These are phyloP conservation scores for Geotrichum siamense DNA, from an alignment of 1,139 yeast genomes.

Conservation along the genomic window DNA sequence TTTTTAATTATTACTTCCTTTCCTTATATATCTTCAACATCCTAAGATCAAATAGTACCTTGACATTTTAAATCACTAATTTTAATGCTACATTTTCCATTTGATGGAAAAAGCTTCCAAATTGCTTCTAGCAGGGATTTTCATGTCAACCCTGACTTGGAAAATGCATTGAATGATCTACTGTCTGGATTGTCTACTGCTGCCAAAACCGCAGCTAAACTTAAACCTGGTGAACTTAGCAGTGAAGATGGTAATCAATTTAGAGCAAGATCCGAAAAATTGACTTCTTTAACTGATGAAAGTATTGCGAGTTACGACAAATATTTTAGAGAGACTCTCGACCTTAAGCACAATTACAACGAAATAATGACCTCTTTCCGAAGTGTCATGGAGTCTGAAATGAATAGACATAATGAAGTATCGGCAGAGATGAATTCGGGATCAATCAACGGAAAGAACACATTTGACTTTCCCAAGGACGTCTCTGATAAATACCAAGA, in stretches of 20 bases:
- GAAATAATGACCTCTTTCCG: background rate
- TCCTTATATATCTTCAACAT: background rate
- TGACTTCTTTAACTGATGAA: background rate
- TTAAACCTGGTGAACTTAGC: background rate
- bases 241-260: background rate
- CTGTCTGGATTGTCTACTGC: background rate
- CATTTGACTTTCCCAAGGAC: constrained; percentile 1
- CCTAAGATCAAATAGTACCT: no score
- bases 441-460: no score
- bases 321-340: constrained; percentile 21
- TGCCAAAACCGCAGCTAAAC: background rate
- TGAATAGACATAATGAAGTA: background rate
- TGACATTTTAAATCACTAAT: background rate
- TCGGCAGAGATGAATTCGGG: background rate
- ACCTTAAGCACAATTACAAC: constrained; percentile 6
- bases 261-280: background rate
- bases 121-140: background rate
- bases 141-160: background rate
- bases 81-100: background rate
- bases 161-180: background rate
- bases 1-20: background rate
- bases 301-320: constrained; percentile 23
- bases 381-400: background rate
- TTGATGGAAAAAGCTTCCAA: background rate
- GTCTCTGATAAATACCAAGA: background rate